Conservation (phyloP, 805 yeast genomes). For the Saturnispora hagleri region DNA sequence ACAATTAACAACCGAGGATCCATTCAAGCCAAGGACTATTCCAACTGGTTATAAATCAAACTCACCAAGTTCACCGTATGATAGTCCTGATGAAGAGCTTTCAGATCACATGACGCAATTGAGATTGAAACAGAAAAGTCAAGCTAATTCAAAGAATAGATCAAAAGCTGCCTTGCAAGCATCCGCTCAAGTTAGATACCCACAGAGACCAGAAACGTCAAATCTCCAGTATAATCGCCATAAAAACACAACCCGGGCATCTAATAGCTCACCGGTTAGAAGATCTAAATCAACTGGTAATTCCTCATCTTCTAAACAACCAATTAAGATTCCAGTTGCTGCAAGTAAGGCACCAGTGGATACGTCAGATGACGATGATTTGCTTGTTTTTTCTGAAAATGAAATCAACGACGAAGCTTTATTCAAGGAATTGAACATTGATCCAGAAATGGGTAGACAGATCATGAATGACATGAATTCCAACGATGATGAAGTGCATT, state of each 20-base stretch:
- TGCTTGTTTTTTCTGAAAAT: conserved; percentile 13
- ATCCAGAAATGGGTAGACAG: conserved; percentile 9
- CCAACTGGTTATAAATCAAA: neutral
- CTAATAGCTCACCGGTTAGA: neutral
- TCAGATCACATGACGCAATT: conserved; percentile 4
- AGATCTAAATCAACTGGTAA: neutral
- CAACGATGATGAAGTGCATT: conserved; percentile 81
- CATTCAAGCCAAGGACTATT: neutral
- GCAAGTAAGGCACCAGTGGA: conserved; percentile 13
- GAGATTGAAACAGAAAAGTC: conserved; percentile 11
- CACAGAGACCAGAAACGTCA: conserved; percentile 13
- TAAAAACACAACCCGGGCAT: neutral
- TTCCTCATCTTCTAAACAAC: neutral
- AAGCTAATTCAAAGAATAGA: conserved; percentile 21
- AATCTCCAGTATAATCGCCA: neutral
- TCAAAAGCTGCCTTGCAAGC: conserved; percentile 26
- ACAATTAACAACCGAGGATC: neutral
- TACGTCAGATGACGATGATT: neutral
- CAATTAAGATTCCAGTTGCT: neutral
- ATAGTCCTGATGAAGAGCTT: conserved; percentile 12
- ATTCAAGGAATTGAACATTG: conserved; percentile 28
- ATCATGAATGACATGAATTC: conserved; percentile 83
- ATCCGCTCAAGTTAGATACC: conserved; percentile 25
- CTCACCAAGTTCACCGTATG: conserved; percentile 8
- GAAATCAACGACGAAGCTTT: conserved; percentile 25